These are phyloP conservation scores for Nakataea oryzae DNA, from an alignment of 2,329 filamentous ascomycete genomes.

Conservation along the genomic window DNA sequence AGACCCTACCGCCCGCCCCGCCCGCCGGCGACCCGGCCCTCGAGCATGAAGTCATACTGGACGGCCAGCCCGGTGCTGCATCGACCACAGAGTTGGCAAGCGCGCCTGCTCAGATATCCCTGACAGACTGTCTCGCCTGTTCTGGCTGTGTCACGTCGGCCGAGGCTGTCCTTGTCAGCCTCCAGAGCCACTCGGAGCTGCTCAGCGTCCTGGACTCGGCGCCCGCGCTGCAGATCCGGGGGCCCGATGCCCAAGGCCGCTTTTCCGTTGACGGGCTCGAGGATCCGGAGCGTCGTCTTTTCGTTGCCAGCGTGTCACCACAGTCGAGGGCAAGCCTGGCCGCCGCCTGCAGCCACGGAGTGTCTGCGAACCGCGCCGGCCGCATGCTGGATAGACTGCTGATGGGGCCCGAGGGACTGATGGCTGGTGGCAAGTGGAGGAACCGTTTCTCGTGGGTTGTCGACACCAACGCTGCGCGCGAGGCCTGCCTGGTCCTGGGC, in stretches of 20 bases:
- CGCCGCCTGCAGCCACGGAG: slow-evolving; percentile 63
- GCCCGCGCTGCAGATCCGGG: slow-evolving; percentile 33
- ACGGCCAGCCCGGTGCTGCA: slow-evolving; percentile 53
- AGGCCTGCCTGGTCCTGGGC: slow-evolving; percentile 72
- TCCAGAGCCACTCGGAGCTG: slow-evolving; percentile 91
- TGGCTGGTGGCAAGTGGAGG: slow-evolving; percentile 56
- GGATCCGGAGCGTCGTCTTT: slow-evolving; percentile 58
- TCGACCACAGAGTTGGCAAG: slow-evolving; percentile 24
- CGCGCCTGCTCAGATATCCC: slow-evolving; percentile 78
- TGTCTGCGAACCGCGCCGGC: slow-evolving; percentile 64
- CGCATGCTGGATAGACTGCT: slow-evolving; percentile 77
- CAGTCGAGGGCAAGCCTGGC: slow-evolving; percentile 85
- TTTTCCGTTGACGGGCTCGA: slow-evolving; percentile 40
- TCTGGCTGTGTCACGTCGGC: slow-evolving; percentile 96
- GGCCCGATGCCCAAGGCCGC: slow-evolving; percentile 19
- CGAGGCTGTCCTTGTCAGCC: slow-evolving; percentile 88
- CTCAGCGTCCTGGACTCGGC: slow-evolving; percentile 67
- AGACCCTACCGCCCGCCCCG: slow-evolving; percentile 66
- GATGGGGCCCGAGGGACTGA: slow-evolving; percentile 57
- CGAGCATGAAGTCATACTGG: slow-evolving; percentile 83
- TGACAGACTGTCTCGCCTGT: slow-evolving; percentile 95
- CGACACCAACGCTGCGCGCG: slow-evolving; percentile 76
- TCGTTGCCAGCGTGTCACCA: slow-evolving; percentile 86
- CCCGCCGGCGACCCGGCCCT: slow-evolving; percentile 23
- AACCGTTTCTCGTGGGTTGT: slow-evolving; percentile 83